Conservation (phyloP, 2,329 filamentous ascomycete genomes). For the Talaromyces amestolkiae region DNA sequence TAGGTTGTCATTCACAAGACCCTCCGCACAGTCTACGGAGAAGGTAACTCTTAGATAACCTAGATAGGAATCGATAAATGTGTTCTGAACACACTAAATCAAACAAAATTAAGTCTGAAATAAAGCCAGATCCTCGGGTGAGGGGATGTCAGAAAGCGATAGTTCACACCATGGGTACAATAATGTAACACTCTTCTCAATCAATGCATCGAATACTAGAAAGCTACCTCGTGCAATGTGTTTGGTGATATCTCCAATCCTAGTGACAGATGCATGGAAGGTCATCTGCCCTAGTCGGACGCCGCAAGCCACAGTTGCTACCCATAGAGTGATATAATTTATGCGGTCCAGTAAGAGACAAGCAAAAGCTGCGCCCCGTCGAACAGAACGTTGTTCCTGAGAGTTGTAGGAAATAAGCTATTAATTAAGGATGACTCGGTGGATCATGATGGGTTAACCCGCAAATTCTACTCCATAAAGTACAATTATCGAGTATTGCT, state of each 20-base stretch:
- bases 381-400: neutral
- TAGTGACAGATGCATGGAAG: neutral
- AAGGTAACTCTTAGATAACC: neutral
- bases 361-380: neutral
- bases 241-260: neutral
- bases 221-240: neutral
- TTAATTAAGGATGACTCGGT: neutral
- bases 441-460: neutral
- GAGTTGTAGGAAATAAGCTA: neutral
- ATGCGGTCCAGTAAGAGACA: neutral
- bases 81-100: neutral
- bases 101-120: neutral
- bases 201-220: neutral
- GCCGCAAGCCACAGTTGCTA: constrained; percentile 15
- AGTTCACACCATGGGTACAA: neutral
- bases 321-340: neutral
- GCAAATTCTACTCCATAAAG: neutral
- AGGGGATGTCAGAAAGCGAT: neutral
- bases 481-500: neutral
- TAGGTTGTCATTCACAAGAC: neutral
- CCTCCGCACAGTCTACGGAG: neutral
- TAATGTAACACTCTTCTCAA: constrained; percentile 3
- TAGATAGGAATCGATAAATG: neutral
- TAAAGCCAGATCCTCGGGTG: neutral
- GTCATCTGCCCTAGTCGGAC: constrained; percentile 8